Percentiles rank a stretch among this genome's conserved stretches.
These are phyloP conservation scores for Schoenoplectus triqueter DNA, from an alignment of 202 grass and related monocot species.

Conservation along the genomic window DNA sequence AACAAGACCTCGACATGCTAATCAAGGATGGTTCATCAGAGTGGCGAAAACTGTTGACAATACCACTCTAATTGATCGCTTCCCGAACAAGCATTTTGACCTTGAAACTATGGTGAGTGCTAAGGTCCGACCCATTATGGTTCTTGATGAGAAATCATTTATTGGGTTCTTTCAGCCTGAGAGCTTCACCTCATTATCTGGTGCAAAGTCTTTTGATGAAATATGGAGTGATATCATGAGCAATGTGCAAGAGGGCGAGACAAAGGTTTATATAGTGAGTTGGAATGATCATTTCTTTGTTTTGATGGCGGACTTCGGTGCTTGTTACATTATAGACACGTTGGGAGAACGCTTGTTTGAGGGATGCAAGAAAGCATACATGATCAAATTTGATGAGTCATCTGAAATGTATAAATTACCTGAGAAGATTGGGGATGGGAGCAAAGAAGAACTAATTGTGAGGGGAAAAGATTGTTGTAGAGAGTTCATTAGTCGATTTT, in stretches of 20 bases:
- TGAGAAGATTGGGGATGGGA: not conserved
- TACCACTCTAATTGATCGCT: conserved; percentile 52
- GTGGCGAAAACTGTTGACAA: conserved; percentile 76
- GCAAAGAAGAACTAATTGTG: conserved; percentile 49
- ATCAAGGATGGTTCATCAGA: conserved; percentile 88
- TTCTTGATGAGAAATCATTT: conserved; percentile 70
- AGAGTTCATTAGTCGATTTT: conserved; percentile 94
- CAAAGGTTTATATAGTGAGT: conserved; percentile 80
- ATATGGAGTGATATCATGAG: conserved; percentile 73
- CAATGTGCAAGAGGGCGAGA: conserved; percentile 20
- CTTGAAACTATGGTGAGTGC: conserved; percentile 80
- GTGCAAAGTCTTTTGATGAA: conserved; percentile 86
- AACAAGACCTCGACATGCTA: conserved; percentile 64
- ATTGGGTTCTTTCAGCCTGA: conserved; percentile 98
- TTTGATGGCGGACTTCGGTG: conserved; percentile 70
- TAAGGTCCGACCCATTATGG: conserved; percentile 56
- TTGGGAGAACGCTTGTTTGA: conserved; percentile 88
- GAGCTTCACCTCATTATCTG: conserved; percentile 75
- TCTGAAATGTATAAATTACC: conserved; percentile 66
- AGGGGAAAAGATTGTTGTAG: conserved; percentile 93
- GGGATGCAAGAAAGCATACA: conserved; percentile 88
- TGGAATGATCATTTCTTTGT: conserved; percentile 99
- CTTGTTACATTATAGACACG: conserved; percentile 81
- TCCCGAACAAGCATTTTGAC: conserved; percentile 95
- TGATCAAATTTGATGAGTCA: conserved; percentile 72